Percentiles rank a stretch among this genome's conserved stretches.
Evolutionary conservation across 2,329 filamentous ascomycete species (phyloP).

Genomic region (Apiospora sp.): DNA sequence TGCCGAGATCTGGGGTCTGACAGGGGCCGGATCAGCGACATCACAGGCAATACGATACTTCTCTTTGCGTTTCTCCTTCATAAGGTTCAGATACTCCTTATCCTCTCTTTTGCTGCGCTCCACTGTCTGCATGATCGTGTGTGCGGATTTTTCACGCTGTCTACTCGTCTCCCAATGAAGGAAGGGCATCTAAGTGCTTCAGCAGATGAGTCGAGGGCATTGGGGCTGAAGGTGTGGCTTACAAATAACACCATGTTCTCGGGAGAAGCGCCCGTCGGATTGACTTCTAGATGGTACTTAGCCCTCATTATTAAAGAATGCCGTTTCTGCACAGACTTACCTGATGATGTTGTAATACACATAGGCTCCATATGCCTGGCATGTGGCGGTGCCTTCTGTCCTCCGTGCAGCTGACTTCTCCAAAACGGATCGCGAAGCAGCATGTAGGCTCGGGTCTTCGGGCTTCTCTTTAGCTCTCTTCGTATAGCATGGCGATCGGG

Average conservation of each 20-base stretch:
- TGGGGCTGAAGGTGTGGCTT: slow-evolving; percentile 15
- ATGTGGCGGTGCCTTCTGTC: slow-evolving; percentile 37
- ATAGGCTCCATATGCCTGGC: slow-evolving; percentile 47
- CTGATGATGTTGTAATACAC: slow-evolving; percentile 42
- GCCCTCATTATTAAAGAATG: too few relatives aligned
- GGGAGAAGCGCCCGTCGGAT: not conserved
- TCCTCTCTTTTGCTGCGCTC: too few relatives aligned
- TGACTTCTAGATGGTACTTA: not conserved
- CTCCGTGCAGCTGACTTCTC: slow-evolving; percentile 46
- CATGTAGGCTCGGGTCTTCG: slow-evolving; percentile 35
- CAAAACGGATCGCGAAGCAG: slow-evolving; percentile 44
- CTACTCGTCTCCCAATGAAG: slow-evolving; percentile 52
- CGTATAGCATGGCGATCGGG: slow-evolving; percentile 28
- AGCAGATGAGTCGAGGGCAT: too few relatives aligned
- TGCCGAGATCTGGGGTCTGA: not conserved
- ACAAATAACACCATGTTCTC: slow-evolving; percentile 38
- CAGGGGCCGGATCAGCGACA: not conserved
- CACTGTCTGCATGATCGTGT: slow-evolving; percentile 36
- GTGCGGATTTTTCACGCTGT: slow-evolving; percentile 39
- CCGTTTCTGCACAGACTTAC: slow-evolving; percentile 30
- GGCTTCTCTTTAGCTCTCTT: slow-evolving; percentile 25
- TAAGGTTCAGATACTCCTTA: not conserved
- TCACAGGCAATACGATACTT: not conserved
- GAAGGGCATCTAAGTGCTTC: slow-evolving; percentile 45
- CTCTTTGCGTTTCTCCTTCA: not conserved